Evolutionary conservation across 306 rosid genomes (phyloP), one percentile per base, ranked within the genome.

Genomic region (Macrotyloma uniflorum): DNA sequence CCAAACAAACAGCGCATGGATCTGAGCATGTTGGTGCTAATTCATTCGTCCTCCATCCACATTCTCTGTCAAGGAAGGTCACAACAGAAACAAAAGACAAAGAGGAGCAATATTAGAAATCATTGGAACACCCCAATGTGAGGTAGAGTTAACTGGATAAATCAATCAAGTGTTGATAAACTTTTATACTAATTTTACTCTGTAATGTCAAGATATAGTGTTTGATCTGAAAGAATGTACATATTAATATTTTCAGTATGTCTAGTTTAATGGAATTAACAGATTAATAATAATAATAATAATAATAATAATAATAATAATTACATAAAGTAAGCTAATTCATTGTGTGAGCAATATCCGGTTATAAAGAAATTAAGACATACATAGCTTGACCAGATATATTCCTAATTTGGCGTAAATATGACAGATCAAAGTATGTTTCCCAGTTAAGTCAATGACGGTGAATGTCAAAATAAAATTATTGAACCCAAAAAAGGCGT

Each of bases 1-100:
- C 99, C 84, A 95, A 84, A 84, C 99, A 95, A 63, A 95, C 99
- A 24, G 92, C 95, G 53, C 99, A 95, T 38, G 96, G 99, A 83
- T 95, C 98, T 67, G 80, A 82, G 81, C 96, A 88, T 54, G 88
- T n/a, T 9, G 86, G 84, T 84, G 86, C 71, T 70, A 90, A 75
- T 46, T 87, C 96, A 72, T n/a, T 81, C 32, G 86, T 78, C 82
- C 84, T 83, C 99, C 99, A 95, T 67, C 99, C 98, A 82, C 90
- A 91, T 74, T 89, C 99, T 85, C 98, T 93, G 91, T 74, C 75
- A 83, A 58, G 61, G 65, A 49, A 53, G 78, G 66, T 57, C 51
- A 49, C 66, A 80, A 54, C 51, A 36, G 20, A 59, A 74, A 70
- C n/a, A 76, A 55, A 62, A 46, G 38, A 18, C 24, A 3, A 8